These are phyloP conservation scores for Bruguiera sexangula DNA, from an alignment of 345 rosid species.

Conservation along the genomic window DNA sequence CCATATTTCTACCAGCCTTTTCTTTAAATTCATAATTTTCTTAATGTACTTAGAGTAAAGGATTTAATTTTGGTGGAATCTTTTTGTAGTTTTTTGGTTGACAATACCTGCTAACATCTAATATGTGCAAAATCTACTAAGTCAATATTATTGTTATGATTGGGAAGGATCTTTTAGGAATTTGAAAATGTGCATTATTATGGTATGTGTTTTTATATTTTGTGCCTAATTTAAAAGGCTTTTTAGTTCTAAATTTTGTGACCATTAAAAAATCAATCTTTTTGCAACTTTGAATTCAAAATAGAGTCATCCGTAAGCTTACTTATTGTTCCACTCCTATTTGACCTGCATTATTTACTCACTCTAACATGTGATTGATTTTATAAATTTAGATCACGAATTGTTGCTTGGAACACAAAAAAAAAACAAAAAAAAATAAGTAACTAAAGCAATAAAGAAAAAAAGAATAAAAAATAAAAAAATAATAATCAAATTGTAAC, in stretches of 20 bases:
- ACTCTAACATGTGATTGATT: too few species aligned
- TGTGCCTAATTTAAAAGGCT: background rate
- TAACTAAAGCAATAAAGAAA: too few species aligned
- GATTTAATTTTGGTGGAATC: background rate
- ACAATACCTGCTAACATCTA: constrained; percentile 78
- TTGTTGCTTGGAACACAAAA: too few species aligned
- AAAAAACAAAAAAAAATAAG: too few species aligned
- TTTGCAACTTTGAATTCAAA: too few species aligned
- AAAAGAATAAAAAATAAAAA: too few species aligned
- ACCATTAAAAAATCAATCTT: too few species aligned
- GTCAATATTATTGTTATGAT: constrained; percentile 74
- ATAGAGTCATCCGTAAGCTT: too few species aligned
- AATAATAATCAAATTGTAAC: too few species aligned
- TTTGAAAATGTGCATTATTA: constrained; percentile 71
- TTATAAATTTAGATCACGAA: too few species aligned
- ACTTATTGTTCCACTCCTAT: too few species aligned
- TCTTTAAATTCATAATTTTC: background rate
- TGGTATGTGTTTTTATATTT: constrained; percentile 38
- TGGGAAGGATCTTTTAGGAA: constrained; percentile 32
- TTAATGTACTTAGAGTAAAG: background rate
- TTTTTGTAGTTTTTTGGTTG: constrained; percentile 53
- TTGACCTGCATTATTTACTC: too few species aligned
- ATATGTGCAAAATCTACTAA: constrained; percentile 82
- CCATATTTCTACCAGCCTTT: background rate
- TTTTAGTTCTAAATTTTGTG: background rate